Conservation (phyloP, 805 yeast genomes). For the Wickerhamiella vanderwaltii region DNA sequence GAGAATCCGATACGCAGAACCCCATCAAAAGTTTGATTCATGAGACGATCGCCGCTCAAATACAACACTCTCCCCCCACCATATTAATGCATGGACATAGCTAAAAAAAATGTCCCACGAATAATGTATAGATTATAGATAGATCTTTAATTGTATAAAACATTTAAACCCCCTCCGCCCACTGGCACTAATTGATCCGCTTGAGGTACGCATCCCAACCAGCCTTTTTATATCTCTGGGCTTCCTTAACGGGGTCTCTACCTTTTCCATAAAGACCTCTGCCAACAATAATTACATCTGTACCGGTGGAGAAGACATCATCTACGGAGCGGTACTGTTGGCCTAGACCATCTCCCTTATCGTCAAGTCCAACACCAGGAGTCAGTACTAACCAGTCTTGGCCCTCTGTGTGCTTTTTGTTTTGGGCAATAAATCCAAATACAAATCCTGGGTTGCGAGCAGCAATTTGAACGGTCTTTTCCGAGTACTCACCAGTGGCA, state of each 20-base stretch:
- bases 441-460: conserved; percentile 78
- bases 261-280: conserved; percentile 93
- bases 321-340: conserved; percentile 92
- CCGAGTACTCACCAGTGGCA: conserved; percentile 85
- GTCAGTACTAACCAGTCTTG: conserved; percentile 96
- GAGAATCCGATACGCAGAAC: conserved; percentile 30
- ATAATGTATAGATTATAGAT: too few relatives aligned
- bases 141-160: too few relatives aligned
- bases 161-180: too few relatives aligned
- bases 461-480: conserved; percentile 80
- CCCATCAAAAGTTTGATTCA: not conserved
- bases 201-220: conserved; percentile 96
- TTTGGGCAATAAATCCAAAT: conserved; percentile 92
- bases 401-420: conserved; percentile 61
- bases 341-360: conserved; percentile 89
- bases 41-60: too few relatives aligned
- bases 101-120: too few relatives aligned
- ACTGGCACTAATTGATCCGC: too few relatives aligned
- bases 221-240: conserved; percentile 77
- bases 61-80: too few relatives aligned
- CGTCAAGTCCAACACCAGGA: conserved; percentile 97
- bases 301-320: conserved; percentile 72
- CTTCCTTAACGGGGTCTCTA: conserved; percentile 79
- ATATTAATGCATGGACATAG: too few relatives aligned
- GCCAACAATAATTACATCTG: conserved; percentile 95